Base-by-base conservation (phyloP, 768 basidiomycete genomes). In the Hygrophorus pudorinus region DNA sequence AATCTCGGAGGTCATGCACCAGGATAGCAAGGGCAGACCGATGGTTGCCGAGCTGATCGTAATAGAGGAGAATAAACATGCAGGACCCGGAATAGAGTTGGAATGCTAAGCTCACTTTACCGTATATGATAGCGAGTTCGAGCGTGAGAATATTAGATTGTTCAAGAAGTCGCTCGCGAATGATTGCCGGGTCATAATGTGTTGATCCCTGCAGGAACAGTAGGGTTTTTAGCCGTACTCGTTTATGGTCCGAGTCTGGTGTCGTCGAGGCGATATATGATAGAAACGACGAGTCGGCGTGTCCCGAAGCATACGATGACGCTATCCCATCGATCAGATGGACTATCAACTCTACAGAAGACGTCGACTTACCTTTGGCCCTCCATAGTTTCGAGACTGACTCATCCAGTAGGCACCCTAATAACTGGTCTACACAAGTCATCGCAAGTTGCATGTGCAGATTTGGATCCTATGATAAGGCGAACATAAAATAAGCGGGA, bases 241-340 rank as follows among this genome's bases (percentile, higher is more conserved):
- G 74, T 59, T 91, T 91, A 46, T 78, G 72, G 12, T 73, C 71
- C 0, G 87, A 85, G 45, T 86, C 76, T 1, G 88, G 88, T 3
- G 88, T 86, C 17, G 84, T 84, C n/a, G 83, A 79, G 2, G 81
- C 71, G 49, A 93, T 82, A 61, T 90, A 89, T 4, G 79, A 71
- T 5, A 88, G 56, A 60, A 82, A 86, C 0, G 81, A 68, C 9
- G 63, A 51, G 7, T 62, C 58, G 24, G 58, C 63, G 27, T 54
- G 60, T 18, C 63, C 64, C 10, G 71, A 71, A 11, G 70, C 63
- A 56, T 81, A 83, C 3, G 75, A 76, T 4, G 70, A 68, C 9
- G 65, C 79, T 79, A 40, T 24, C 39, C 9, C 40, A 20, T n/a
- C 29, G 11, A 34, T 12, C 30, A 21, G 9, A 31, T n/a, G 37